Evolutionary conservation across 768 basidiomycete species (phyloP).

Genomic region (Mycena leptocephala): DNA sequence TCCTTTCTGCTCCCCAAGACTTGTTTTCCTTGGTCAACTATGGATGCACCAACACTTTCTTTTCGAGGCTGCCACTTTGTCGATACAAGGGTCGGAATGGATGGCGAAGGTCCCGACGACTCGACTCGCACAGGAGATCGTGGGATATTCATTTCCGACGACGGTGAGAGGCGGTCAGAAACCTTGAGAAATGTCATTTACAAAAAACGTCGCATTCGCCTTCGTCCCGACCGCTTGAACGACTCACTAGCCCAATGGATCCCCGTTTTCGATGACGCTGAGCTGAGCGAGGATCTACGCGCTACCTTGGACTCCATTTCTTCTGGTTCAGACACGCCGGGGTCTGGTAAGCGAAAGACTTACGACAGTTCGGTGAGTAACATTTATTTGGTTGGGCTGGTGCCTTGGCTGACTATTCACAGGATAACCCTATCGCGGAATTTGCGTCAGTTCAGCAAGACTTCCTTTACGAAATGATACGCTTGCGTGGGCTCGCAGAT

Average conservation of each 20-base stretch:
- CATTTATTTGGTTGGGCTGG: neutral
- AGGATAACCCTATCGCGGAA: too few species aligned
- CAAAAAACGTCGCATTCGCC: neutral
- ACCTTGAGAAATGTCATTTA: neutral
- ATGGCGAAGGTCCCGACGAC: neutral
- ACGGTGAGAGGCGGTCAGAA: neutral
- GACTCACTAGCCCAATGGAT: neutral
- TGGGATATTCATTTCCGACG: neutral
- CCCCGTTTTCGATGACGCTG: neutral
- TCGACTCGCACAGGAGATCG: neutral
- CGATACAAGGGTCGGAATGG: neutral
- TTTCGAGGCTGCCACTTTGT: neutral
- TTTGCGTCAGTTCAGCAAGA: too few species aligned
- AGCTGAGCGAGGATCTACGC: neutral
- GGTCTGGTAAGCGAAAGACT: neutral
- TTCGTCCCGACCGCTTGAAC: neutral
- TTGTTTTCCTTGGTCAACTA: neutral
- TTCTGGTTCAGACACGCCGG: neutral
- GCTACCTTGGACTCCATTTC: neutral
- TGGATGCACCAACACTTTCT: neutral
- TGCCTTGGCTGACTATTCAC: neutral
- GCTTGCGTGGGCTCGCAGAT: too few species aligned
- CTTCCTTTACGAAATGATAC: too few species aligned
- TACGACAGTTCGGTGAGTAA: neutral
- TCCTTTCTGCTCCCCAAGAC: too few species aligned